Conservation (phyloP, 768 basidiomycete species). For the Holtermanniella nyarrowii region DNA sequence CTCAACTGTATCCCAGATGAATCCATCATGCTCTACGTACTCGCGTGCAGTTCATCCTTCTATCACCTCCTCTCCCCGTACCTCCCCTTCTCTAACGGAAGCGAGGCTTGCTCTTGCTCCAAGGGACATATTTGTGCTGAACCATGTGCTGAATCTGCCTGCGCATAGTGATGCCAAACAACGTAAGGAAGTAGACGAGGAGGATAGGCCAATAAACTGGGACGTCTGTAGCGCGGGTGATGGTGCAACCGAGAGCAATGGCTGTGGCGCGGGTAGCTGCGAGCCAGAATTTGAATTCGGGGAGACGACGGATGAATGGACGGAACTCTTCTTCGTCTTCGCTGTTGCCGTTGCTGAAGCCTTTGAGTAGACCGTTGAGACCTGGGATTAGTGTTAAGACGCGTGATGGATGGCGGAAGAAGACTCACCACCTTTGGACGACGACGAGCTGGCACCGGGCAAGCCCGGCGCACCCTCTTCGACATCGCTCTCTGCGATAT, state of each 20-base stretch:
- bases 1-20: no score
- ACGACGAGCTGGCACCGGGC: constrained; percentile 23
- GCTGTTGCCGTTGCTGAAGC: constrained; percentile 41
- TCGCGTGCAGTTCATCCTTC: not conserved
- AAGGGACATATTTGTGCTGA: constrained; percentile 94
- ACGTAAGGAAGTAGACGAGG: constrained; percentile 88
- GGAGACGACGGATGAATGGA: constrained; percentile 87
- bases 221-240: constrained; percentile 79
- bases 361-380: constrained; percentile 33
- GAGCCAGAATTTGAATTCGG: constrained; percentile 58
- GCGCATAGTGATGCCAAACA: constrained; percentile 91
- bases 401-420: not conserved
- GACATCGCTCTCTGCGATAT: constrained; percentile 84
- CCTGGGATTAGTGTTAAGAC: constrained; percentile 5
- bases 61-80: not conserved
- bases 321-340: constrained; percentile 93
- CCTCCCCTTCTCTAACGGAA: constrained; percentile 38
- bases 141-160: constrained; percentile 99
- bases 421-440: constrained; percentile 34
- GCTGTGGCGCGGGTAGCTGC: constrained; percentile 81
- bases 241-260: constrained; percentile 66
- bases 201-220: constrained; percentile 99
- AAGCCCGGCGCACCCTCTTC: constrained; percentile 72
- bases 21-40: not conserved
- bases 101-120: not conserved